phyloP scores from a whole-genome alignment of 2,329 filamentous ascomycete species.

The Claviceps humidiphila region DNA sequence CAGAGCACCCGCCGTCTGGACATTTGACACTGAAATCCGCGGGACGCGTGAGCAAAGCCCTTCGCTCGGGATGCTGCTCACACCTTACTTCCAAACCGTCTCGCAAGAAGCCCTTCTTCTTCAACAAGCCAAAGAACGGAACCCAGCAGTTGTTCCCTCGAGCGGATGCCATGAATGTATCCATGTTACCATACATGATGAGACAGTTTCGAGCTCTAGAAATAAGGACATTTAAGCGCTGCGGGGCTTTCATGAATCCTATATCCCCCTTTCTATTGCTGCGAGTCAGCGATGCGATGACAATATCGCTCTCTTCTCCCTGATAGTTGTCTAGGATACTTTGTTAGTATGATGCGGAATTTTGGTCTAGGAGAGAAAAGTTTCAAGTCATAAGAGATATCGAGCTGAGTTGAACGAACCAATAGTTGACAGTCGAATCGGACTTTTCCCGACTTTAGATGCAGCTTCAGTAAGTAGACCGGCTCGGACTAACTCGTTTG shows the following conservation, averaged over 20 bases:
- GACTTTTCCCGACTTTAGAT: slow-evolving; percentile 35
- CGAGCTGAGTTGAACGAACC: slow-evolving; percentile 26
- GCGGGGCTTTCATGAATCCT: slow-evolving; percentile 53
- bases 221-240: slow-evolving; percentile 57
- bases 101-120: slow-evolving; percentile 35
- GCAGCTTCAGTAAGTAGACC: slow-evolving; percentile 44
- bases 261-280: slow-evolving; percentile 53
- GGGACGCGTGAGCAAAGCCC: slow-evolving; percentile 30
- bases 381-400: background rate
- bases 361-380: background rate
- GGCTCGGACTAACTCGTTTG: slow-evolving; percentile 41
- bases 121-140: slow-evolving; percentile 29
- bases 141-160: background rate
- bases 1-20: slow-evolving; percentile 57
- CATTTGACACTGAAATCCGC: slow-evolving; percentile 48
- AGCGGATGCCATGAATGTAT: slow-evolving; percentile 42
- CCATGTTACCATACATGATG: slow-evolving; percentile 56
- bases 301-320: slow-evolving; percentile 63
- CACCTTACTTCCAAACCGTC: slow-evolving; percentile 50
- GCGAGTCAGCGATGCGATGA: slow-evolving; percentile 53
- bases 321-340: slow-evolving; percentile 55
- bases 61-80: slow-evolving; percentile 41
- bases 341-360: background rate
- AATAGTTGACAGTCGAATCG: slow-evolving; percentile 53
- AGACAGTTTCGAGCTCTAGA: slow-evolving; percentile 52